Evolutionary conservation across 176 grass and related monocot genomes (phyloP).

Genomic region (Zea luxurians): DNA sequence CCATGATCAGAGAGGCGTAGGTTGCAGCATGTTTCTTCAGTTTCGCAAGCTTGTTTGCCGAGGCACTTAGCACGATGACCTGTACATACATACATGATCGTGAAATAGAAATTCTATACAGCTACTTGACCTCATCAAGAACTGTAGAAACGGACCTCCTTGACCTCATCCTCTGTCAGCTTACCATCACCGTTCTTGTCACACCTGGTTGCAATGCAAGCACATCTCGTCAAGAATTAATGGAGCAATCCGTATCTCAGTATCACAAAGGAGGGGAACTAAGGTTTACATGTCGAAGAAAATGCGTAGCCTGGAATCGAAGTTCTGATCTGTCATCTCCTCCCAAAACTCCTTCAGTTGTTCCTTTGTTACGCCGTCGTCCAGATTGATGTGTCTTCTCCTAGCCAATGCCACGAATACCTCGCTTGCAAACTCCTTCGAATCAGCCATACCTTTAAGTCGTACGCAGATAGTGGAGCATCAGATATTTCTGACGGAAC

Average conservation of each 20-base stretch:
- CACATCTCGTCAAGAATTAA: background rate
- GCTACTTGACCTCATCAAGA: too few relatives aligned
- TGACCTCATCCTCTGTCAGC: constrained; percentile 88
- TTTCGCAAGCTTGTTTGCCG: constrained; percentile 83
- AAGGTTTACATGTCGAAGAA: constrained; percentile 95
- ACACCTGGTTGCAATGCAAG: constrained; percentile 56
- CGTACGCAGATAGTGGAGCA: background rate
- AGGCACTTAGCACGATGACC: constrained; percentile 83
- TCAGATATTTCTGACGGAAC: background rate
- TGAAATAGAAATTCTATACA: background rate
- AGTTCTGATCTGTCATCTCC: constrained; percentile 93
- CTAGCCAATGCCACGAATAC: constrained; percentile 73
- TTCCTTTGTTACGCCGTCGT: constrained; percentile 65
- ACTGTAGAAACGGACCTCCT: constrained; percentile 51
- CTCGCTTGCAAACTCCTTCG: constrained; percentile 85
- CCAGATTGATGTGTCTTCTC: constrained; percentile 54
- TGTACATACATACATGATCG: constrained; percentile 7
- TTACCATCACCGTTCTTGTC: constrained; percentile 95
- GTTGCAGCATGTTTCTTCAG: constrained; percentile 73
- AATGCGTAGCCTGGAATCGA: constrained; percentile 76
- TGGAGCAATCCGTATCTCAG: background rate
- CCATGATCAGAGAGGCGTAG: constrained; percentile 92
- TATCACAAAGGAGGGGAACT: background rate
- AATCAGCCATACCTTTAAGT: constrained; percentile 80
- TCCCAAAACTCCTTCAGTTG: constrained; percentile 88